Evolutionary conservation across 1,139 yeast genomes (phyloP).

Genomic region (Lodderomyces elongisporus): DNA sequence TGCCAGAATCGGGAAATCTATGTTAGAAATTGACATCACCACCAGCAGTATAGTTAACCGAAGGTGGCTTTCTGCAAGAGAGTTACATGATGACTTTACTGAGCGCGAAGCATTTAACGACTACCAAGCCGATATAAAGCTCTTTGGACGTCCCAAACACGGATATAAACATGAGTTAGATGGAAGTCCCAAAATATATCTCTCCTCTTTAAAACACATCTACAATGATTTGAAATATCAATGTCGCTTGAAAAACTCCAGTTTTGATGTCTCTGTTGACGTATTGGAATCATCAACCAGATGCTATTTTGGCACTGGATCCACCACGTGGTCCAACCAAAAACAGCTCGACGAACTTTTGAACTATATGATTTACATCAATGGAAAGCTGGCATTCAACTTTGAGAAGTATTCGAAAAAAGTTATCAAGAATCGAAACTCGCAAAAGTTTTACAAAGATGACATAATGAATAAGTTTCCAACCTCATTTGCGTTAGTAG

Average conservation of each 20-base stretch:
- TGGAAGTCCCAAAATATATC: conserved; percentile 24
- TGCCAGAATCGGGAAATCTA: conserved; percentile 51
- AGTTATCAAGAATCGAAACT: conserved; percentile 4
- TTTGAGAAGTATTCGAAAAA: conserved; percentile 15
- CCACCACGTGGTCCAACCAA: conserved; percentile 32
- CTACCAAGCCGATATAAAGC: conserved; percentile 6
- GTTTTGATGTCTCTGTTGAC: conserved; percentile 12
- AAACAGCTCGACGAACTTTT: conserved; percentile 28
- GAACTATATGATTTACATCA: conserved; percentile 27
- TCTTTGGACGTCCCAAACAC: conserved; percentile 7
- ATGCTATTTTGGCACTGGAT: conserved; percentile 14
- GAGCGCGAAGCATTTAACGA: conserved; percentile 20
- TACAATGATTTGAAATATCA: conserved; percentile 60
- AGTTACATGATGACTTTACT: conserved; percentile 46
- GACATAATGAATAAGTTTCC: conserved; percentile 15
- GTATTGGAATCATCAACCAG: conserved; percentile 15
- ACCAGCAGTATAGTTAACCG: conserved; percentile 60
- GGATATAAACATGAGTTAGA: conserved; percentile 13
- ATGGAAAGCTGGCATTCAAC: conserved; percentile 13
- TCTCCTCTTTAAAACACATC: conserved; percentile 57
- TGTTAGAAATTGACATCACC: conserved; percentile 65
- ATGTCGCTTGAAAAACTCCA: conserved; percentile 34
- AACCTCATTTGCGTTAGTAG: conserved; percentile 28
- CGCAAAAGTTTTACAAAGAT: conserved; percentile 2
- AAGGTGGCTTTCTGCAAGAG: conserved; percentile 34